Evolutionary conservation across 2,329 filamentous ascomycete genomes (phyloP), one percentile per base, ranked within the genome.

Genomic region (Cryphonectria japonica): DNA sequence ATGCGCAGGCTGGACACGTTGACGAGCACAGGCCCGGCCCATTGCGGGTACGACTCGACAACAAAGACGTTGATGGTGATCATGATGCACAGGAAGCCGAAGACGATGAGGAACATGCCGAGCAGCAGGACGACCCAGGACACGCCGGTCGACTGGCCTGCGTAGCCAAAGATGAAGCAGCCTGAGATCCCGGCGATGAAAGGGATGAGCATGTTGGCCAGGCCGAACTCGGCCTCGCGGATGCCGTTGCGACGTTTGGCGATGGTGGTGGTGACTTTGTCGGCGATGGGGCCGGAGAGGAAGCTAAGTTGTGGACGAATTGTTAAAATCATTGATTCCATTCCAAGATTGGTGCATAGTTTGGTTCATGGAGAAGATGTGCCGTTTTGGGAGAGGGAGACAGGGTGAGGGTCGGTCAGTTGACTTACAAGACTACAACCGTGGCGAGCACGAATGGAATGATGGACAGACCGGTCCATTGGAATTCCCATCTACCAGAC

Each of bases 221-320:
- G 77, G 60, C 77, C 78, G 65, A 78, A 77, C 72, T 81, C 80
- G 14, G 80, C 76, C 72, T 80, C 76, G 34, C 79, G 77, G 1
- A 68, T 57, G 65, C 74, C 75, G 60, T 75, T 74, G 64, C 74
- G 76, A 71, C 74, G 75, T 26, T 73, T 74, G n/a, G 79, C 78
- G 9, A 79, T 72, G 8, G 71, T 71, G 32, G 79, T 79, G 41
- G 77, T 74, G 9, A 78, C 68, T 9, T 69, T 71, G 60, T 79
- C 79, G 6, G 78, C 79, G 2, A 79, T 70, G 6, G 76, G 77
- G 1, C 79, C 78, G 0, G 75, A 77, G 29, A 80, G 72, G 11
- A 79, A 16, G 61, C 59, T 61, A 32, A 1, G 26, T 19, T 19
- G 34, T 22, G 16, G 22, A 22, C 46, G n/a, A 50, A 19, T 14